A percentile compares a stretch with the other conserved stretches of the same genome.
These are phyloP conservation scores for Paecilomyces sp. DNA, from an alignment of 2,329 filamentous ascomycete genomes.

Conservation along the genomic window DNA sequence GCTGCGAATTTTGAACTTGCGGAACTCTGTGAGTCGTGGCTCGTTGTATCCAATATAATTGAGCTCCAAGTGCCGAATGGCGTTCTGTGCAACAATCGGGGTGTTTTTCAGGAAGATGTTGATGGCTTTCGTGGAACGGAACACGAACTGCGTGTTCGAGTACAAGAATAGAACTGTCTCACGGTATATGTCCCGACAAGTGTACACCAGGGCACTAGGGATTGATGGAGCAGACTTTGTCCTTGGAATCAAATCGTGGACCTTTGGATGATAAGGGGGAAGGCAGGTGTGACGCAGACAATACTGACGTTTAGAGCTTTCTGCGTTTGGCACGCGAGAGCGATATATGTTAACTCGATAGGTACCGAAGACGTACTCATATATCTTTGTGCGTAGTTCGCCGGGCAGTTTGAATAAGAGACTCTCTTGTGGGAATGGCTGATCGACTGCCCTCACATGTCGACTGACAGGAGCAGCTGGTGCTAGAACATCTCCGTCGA, in stretches of 20 bases:
- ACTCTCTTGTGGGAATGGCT: conserved; percentile 32
- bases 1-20: conserved; percentile 12
- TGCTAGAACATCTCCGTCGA: background rate
- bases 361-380: conserved; percentile 52
- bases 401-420: conserved; percentile 61
- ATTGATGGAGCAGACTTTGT: background rate
- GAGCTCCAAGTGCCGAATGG: conserved; percentile 33
- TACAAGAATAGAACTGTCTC: conserved; percentile 64
- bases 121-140: conserved; percentile 9
- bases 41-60: conserved; percentile 18
- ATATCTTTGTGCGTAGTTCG: conserved; percentile 64
- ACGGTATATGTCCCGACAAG: conserved; percentile 52
- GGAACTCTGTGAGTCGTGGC: conserved; percentile 8
- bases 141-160: conserved; percentile 18
- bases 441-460: background rate
- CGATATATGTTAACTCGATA: conserved; percentile 13
- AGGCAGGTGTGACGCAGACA: conserved; percentile 51
- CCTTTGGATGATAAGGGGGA: conserved; percentile 13
- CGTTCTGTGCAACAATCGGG: conserved; percentile 51
- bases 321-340: conserved; percentile 41
- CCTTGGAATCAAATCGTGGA: conserved; percentile 1
- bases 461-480: background rate
- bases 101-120: conserved; percentile 28
- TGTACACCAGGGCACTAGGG: conserved; percentile 50
- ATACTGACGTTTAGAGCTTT: conserved; percentile 65